Percentiles rank a stretch among this genome's conserved stretches.
These are phyloP conservation scores for Cutaneotrichosporon dermatis DNA, from an alignment of 1,284 basidiomycete genomes.

Conservation along the genomic window DNA sequence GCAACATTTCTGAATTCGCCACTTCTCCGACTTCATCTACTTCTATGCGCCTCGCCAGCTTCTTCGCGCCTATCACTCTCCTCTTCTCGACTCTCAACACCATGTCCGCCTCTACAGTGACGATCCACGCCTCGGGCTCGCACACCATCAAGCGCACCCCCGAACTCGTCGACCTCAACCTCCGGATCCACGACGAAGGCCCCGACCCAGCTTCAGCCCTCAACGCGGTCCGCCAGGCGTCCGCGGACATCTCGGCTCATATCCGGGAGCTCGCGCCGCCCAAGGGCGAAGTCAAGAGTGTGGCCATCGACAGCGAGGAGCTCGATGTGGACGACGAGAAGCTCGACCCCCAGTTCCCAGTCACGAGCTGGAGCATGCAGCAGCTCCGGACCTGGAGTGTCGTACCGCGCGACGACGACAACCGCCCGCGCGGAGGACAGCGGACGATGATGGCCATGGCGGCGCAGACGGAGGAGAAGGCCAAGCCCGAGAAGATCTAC, in stretches of 20 bases:
- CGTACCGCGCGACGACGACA: not conserved
- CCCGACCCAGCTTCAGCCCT: not conserved
- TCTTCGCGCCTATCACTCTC: not conserved
- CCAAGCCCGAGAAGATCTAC: slow-evolving; percentile 5
- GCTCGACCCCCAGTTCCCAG: slow-evolving; percentile 7
- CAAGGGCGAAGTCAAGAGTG: not conserved
- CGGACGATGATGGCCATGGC: not conserved
- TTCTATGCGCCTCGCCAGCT: too few relatives aligned
- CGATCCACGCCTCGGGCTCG: slow-evolving; percentile 2
- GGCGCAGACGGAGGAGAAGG: not conserved
- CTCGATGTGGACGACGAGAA: slow-evolving; percentile 5
- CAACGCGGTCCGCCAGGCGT: not conserved
- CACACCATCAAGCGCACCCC: slow-evolving; percentile 6
- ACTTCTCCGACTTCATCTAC: too few relatives aligned
- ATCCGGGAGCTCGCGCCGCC: slow-evolving; percentile 4
- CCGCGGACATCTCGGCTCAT: not conserved
- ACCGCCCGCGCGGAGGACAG: too few relatives aligned
- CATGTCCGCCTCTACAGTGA: not conserved
- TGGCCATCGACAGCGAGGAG: slow-evolving; percentile 6
- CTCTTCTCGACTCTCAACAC: not conserved
- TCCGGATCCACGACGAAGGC: slow-evolving; percentile 3
- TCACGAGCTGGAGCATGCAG: slow-evolving; percentile 18
- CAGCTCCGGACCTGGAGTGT: slow-evolving; percentile 6
- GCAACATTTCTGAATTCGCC: too few relatives aligned
- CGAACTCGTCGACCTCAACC: slow-evolving; percentile 7